A percentile compares a stretch with the other conserved stretches of the same genome.
These are phyloP conservation scores for Venturia effusa DNA, from an alignment of 2,329 filamentous ascomycete species.

Conservation along the genomic window DNA sequence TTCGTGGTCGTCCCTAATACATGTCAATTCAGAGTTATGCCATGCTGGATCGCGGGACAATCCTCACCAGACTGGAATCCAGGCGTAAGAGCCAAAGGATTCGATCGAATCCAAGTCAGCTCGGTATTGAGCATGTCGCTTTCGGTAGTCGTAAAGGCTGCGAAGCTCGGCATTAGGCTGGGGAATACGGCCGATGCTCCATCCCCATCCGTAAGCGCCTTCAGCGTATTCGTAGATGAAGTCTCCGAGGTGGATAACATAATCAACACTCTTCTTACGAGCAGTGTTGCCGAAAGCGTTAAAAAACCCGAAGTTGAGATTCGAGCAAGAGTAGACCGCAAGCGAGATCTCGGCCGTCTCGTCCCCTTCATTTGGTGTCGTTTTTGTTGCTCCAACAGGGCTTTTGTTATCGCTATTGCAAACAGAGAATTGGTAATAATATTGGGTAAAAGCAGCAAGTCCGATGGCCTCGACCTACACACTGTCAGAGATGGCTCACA, in stretches of 20 bases:
- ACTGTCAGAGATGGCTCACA: conserved; percentile 64
- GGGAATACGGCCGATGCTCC: conserved; percentile 22
- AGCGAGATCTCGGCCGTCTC: conserved; percentile 48
- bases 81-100: conserved; percentile 30
- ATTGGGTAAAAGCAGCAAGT: conserved; percentile 52
- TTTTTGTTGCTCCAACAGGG: conserved; percentile 59
- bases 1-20: conserved; percentile 17
- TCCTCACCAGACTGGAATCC: conserved; percentile 28
- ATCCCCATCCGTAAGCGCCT: conserved; percentile 26
- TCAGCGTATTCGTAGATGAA: conserved; percentile 33
- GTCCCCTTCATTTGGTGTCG: conserved; percentile 47
- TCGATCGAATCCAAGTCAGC: conserved; percentile 30
- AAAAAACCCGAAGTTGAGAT: conserved; percentile 17
- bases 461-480: conserved; percentile 59
- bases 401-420: conserved; percentile 53
- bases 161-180: conserved; percentile 27
- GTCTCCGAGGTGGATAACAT: conserved; percentile 27
- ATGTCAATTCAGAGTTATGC: background rate
- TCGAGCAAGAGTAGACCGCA: conserved; percentile 56
- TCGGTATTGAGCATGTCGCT: conserved; percentile 29
- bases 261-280: conserved; percentile 14
- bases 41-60: conserved; percentile 18
- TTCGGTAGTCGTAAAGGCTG: conserved; percentile 34
- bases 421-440: conserved; percentile 61
- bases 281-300: conserved; percentile 23